Percentiles rank a stretch among this genome's conserved stretches.
Conservation (phyloP, 139 green algal genomes). For the Closterium sp. region DNA sequence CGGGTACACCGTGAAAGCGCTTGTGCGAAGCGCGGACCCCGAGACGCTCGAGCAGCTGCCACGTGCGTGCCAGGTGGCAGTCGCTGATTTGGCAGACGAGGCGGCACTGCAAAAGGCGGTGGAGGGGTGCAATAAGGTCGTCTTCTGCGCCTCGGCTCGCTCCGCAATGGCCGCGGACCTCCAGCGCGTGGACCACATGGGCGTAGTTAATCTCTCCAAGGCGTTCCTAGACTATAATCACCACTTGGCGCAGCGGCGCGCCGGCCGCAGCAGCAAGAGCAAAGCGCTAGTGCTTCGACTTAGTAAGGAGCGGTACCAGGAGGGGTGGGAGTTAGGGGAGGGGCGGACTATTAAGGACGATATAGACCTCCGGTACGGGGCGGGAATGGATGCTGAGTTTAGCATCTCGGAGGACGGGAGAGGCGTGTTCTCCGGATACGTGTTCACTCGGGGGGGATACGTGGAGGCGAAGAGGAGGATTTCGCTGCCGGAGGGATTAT, state of each 20-base stretch:
- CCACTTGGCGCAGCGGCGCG: conserved; percentile 43
- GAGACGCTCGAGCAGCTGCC: conserved; percentile 65
- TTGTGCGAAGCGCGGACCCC: conserved; percentile 64
- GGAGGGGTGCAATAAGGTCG: conserved; percentile 85
- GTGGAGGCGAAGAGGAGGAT: conserved; percentile 30
- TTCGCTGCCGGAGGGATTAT: conserved; percentile 34
- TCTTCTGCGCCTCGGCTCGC: conserved; percentile 52
- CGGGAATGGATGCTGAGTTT: conserved; percentile 38
- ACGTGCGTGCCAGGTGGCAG: conserved; percentile 71
- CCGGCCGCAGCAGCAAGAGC: conserved; percentile 46
- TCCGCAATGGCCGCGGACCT: conserved; percentile 43
- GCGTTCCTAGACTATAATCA: conserved; percentile 54
- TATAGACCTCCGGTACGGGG: conserved; percentile 23
- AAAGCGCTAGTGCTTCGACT: conserved; percentile 65
- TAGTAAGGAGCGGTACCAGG: conserved; percentile 20
- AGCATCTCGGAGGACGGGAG: conserved; percentile 44
- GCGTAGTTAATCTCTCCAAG: conserved; percentile 43
- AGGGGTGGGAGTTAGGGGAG: conserved; percentile 59
- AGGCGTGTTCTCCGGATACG: conserved; percentile 45
- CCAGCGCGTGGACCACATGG: conserved; percentile 47
- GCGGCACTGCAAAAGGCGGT: conserved; percentile 71
- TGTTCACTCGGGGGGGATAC: conserved; percentile 39
- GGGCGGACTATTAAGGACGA: conserved; percentile 16
- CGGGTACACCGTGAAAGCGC: conserved; percentile 78
- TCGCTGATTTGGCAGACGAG: conserved; percentile 82